A percentile compares a stretch with the other conserved stretches of the same genome.
Evolutionary conservation across 441 rosid species (phyloP).

Genomic region (Erodium texanum): DNA sequence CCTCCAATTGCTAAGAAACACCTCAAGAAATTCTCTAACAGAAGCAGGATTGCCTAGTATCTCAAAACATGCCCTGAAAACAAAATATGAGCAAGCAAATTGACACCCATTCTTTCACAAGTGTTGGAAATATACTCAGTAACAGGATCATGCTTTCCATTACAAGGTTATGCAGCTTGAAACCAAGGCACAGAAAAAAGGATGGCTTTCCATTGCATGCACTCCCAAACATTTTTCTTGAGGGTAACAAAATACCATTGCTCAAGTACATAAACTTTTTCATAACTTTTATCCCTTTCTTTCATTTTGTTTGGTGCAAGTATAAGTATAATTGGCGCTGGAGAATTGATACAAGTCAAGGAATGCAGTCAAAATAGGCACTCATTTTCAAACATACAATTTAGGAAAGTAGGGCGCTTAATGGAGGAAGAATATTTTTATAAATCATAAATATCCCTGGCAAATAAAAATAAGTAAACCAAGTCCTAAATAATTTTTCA

Average conservation of each 20-base stretch:
- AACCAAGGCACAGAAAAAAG: background rate
- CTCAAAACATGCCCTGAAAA: constrained; percentile 63
- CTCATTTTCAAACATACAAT: too few species aligned
- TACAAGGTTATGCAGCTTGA: background rate
- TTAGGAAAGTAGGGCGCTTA: too few species aligned
- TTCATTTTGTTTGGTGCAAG: background rate
- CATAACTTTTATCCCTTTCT: background rate
- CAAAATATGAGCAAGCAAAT: constrained; percentile 9
- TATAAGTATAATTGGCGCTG: background rate
- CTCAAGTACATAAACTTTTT: background rate
- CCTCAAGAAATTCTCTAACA: constrained; percentile 61
- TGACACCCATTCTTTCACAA: constrained; percentile 4
- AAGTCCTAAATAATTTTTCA: too few species aligned
- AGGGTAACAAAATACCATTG: background rate
- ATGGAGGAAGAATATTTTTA: too few species aligned
- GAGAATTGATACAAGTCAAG: background rate
- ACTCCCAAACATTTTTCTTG: background rate
- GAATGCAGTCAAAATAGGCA: background rate
- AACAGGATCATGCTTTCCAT: background rate
- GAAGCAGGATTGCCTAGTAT: constrained; percentile 46
- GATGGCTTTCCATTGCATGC: background rate
- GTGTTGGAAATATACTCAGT: background rate
- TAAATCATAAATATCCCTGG: too few species aligned
- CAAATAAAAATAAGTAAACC: too few species aligned
- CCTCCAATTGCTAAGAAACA: constrained; percentile 62